Evolutionary conservation across 108 stramenopile genomes (phyloP).

Genomic region (Cyclotella choctawhatcheeana): DNA sequence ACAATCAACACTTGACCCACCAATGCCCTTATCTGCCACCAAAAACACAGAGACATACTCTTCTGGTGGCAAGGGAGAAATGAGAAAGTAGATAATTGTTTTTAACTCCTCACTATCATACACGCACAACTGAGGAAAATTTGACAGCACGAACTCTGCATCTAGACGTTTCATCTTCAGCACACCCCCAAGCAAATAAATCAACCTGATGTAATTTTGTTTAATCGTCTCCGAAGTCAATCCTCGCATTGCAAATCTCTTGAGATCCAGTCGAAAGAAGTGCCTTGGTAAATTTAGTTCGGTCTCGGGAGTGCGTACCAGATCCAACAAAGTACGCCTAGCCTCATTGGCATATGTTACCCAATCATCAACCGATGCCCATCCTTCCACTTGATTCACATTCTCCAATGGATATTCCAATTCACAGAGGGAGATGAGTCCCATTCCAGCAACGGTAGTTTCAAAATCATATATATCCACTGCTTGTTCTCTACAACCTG

Average conservation of each 20-base stretch:
- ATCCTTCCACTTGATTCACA: background rate
- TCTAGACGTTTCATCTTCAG: slow-evolving; percentile 28
- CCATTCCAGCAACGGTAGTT: slow-evolving; percentile 53
- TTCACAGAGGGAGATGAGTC: slow-evolving; percentile 21
- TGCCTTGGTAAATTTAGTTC: slow-evolving; percentile 28
- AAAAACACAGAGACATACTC: slow-evolving; percentile 13
- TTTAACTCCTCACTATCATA: slow-evolving; percentile 49
- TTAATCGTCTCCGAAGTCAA: slow-evolving; percentile 23
- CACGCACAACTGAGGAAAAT: slow-evolving; percentile 53
- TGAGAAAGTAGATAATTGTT: slow-evolving; percentile 44
- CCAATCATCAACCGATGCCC: background rate
- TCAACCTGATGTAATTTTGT: slow-evolving; percentile 16
- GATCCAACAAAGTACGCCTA: slow-evolving; percentile 10
- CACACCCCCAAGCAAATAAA: slow-evolving; percentile 8
- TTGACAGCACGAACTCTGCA: slow-evolving; percentile 31
- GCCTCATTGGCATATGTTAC: slow-evolving; percentile 5
- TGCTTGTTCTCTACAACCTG: background rate
- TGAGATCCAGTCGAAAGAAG: slow-evolving; percentile 30
- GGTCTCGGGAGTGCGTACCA: slow-evolving; percentile 12
- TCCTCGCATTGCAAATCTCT: slow-evolving; percentile 27
- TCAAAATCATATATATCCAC: slow-evolving; percentile 34
- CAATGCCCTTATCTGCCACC: slow-evolving; percentile 31
- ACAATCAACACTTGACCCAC: slow-evolving; percentile 39
- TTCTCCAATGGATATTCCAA: slow-evolving; percentile 15
- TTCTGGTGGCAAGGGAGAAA: slow-evolving; percentile 41